Conservation (phyloP, 2,329 filamentous ascomycete genomes). For the Xylaria sp. region DNA sequence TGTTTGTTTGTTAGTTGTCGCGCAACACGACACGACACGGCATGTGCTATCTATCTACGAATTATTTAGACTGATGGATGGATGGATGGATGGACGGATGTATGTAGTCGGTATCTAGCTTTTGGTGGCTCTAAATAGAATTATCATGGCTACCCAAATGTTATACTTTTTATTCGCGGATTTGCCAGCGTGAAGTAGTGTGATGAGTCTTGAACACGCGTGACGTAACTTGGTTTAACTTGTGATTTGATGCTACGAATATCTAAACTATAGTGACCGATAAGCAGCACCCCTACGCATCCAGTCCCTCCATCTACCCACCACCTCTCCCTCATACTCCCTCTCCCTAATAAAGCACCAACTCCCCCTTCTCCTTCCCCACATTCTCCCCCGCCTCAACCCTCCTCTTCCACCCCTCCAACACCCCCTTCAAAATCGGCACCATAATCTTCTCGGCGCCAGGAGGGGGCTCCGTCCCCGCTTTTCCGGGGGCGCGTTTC, state of each 20-base stretch:
- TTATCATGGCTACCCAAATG: neutral
- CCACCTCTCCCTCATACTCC: no score
- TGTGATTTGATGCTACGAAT: neutral
- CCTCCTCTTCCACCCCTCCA: constrained; percentile 26
- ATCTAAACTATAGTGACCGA: no score
- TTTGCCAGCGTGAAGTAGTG: no score
- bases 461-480: constrained; percentile 13
- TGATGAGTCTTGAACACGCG: no score
- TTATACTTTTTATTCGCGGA: no score
- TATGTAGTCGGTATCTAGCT: neutral
- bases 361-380: neutral
- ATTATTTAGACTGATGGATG: neutral
- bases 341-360: neutral
- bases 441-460: constrained; percentile 16
- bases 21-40: no score
- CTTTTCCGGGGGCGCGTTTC: neutral
- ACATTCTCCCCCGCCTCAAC: neutral
- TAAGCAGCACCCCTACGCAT: neutral
- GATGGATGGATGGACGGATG: no score
- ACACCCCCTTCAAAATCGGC: neutral
- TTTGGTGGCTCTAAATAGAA: constrained; percentile 19
- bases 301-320: neutral
- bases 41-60: no score
- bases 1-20: no score
- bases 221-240: neutral